Percentiles rank a stretch among this genome's conserved stretches.
Evolutionary conservation across 768 basidiomycete genomes (phyloP).

Genomic region (Hemileccinum impolitum): DNA sequence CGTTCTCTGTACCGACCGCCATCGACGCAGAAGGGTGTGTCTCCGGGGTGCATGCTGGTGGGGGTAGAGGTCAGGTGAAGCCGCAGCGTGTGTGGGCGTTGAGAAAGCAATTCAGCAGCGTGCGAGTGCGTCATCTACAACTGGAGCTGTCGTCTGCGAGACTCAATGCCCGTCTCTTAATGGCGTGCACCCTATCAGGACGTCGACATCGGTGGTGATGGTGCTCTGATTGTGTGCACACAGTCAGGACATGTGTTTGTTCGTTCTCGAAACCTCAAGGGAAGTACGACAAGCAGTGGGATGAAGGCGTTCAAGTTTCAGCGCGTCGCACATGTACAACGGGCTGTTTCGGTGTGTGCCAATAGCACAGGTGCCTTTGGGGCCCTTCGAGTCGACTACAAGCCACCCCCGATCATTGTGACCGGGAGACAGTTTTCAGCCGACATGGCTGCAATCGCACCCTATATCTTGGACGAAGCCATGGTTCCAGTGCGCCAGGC

Average conservation of each 20-base stretch:
- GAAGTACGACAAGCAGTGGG: constrained; percentile 17
- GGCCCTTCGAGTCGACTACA: constrained; percentile 74
- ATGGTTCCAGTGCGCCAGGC: no score
- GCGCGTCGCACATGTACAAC: constrained; percentile 76
- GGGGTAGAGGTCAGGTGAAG: constrained; percentile 41
- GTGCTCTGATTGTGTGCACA: constrained; percentile 88
- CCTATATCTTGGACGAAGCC: constrained; percentile 47
- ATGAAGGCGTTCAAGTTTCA: constrained; percentile 71
- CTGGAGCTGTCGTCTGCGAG: background rate
- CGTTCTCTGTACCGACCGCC: constrained; percentile 53
- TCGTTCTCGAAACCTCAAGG: constrained; percentile 53
- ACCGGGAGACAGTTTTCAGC: constrained; percentile 55
- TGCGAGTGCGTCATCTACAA: constrained; percentile 48
- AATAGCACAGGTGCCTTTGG: constrained; percentile 88
- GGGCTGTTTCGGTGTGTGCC: constrained; percentile 79
- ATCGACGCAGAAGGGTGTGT: constrained; percentile 25
- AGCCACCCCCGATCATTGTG: constrained; percentile 51
- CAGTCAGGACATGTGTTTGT: constrained; percentile 93
- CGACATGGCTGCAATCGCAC: constrained; percentile 65
- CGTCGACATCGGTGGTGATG: constrained; percentile 84
- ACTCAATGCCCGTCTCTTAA: background rate
- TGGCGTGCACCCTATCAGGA: no score
- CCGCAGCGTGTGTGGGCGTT: constrained; percentile 92
- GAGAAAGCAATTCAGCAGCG: constrained; percentile 81
- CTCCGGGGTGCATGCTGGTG: no score